Percentiles rank a stretch among this genome's conserved stretches.
These are phyloP conservation scores for Colletotrichum sp. DNA, from an alignment of 2,329 filamentous ascomycete genomes.

Conservation along the genomic window DNA sequence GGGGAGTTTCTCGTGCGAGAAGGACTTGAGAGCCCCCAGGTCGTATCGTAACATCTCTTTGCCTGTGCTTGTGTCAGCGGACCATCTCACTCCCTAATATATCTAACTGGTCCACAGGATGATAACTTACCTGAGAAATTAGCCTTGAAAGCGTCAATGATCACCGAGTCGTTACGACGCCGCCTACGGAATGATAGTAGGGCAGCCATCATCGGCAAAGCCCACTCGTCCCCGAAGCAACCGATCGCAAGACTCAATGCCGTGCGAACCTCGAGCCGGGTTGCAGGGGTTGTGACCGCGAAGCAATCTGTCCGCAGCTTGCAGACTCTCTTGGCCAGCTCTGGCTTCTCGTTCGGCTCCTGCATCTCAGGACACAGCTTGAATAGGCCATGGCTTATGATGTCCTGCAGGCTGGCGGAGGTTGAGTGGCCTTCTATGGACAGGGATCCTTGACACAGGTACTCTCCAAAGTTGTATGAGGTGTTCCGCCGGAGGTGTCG, in stretches of 20 bases:
- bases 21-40: neutral
- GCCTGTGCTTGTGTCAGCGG: neutral
- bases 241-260: neutral
- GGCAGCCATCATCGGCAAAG: neutral
- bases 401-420: neutral
- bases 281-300: neutral
- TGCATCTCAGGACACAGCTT: neutral
- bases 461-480: neutral
- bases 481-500: neutral
- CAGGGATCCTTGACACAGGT: neutral
- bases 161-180: neutral
- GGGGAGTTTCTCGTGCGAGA: neutral
- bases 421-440: neutral
- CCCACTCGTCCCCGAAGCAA: neutral
- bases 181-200: neutral
- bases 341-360: neutral
- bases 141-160: neutral
- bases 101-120: accelerated
- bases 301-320: neutral
- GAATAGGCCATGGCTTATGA: neutral
- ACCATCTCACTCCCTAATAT: neutral
- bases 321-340: neutral
- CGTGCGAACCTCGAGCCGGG: neutral
- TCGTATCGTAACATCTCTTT: neutral
- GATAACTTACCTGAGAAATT: neutral